These are phyloP conservation scores for Phytopythium sindhum DNA, from an alignment of 352 stramenopile genomes.

Conservation along the genomic window DNA sequence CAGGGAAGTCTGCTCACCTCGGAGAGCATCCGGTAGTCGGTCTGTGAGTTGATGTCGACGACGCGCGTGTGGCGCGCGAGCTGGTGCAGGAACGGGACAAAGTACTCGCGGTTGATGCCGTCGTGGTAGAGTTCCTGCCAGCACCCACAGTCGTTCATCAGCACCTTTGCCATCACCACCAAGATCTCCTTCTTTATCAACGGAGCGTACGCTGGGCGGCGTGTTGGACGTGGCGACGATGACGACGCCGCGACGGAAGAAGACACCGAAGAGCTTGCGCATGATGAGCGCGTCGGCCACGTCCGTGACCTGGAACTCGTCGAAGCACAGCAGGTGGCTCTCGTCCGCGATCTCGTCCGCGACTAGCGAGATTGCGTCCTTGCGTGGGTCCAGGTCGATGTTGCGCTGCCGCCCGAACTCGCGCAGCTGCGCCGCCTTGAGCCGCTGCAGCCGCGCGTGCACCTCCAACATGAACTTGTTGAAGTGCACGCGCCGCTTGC, in stretches of 20 bases:
- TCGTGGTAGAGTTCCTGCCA: constrained; percentile 91
- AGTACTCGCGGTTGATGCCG: constrained; percentile 95
- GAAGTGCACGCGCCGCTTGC: constrained; percentile 94
- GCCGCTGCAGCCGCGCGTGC: constrained; percentile 87
- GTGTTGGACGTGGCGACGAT: constrained; percentile 97
- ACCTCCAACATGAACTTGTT: constrained; percentile 97
- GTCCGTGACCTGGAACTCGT: constrained; percentile 98
- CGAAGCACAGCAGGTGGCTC: constrained; percentile 94
- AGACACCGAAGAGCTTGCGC: constrained; percentile 90
- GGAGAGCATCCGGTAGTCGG: constrained; percentile 71
- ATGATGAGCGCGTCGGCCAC: constrained; percentile 97
- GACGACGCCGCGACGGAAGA: constrained; percentile 90
- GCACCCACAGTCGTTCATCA: constrained; percentile 11
- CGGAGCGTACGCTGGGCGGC: constrained; percentile 34
- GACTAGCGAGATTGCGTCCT: constrained; percentile 76
- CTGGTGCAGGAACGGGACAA: constrained; percentile 95
- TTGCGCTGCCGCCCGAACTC: constrained; percentile 81
- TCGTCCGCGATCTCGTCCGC: constrained; percentile 84
- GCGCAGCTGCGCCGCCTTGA: constrained; percentile 88
- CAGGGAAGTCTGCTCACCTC: constrained; percentile 14
- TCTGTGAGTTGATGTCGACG: constrained; percentile 60
- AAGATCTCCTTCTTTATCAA: not conserved
- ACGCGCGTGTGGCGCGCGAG: constrained; percentile 88
- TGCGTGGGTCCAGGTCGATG: constrained; percentile 70
- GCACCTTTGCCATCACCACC: not conserved